Percentiles rank a stretch among this genome's conserved stretches.
phyloP scores from a whole-genome alignment of 257 asterid species.

The Knoxia roxburghii region DNA sequence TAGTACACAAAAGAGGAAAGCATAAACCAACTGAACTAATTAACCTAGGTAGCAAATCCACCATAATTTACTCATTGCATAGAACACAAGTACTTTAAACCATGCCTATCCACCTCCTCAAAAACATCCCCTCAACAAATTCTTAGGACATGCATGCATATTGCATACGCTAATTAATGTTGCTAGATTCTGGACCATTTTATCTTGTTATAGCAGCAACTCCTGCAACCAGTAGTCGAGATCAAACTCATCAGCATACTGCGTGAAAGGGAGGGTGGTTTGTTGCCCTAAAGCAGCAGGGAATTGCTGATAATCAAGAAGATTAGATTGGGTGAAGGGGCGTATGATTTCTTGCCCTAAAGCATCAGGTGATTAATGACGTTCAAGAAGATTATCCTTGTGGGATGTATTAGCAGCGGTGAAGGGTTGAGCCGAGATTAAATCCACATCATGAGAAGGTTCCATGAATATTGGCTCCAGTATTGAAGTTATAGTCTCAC shows the following conservation, averaged over 20 bases:
- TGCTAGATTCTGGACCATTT: background rate
- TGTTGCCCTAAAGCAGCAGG: background rate
- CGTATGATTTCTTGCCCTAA: background rate
- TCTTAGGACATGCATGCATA: background rate
- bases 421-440: constrained; percentile 1
- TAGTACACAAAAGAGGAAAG: too few relatives aligned
- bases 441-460: too few relatives aligned
- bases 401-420: background rate
- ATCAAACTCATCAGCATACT: background rate
- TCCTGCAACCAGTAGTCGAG: background rate
- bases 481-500: too few relatives aligned
- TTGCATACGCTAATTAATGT: background rate
- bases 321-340: background rate
- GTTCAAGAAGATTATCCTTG: background rate
- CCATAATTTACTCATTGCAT: background rate
- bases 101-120: background rate
- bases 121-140: background rate
- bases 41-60: too few relatives aligned
- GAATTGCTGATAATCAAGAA: background rate
- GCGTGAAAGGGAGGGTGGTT: background rate
- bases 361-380: background rate
- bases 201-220: background rate
- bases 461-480: too few relatives aligned
- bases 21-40: too few relatives aligned
- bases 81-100: background rate